Base-by-base conservation (phyloP, 441 rosid genomes). In the Dalechampia spathulata region DNA sequence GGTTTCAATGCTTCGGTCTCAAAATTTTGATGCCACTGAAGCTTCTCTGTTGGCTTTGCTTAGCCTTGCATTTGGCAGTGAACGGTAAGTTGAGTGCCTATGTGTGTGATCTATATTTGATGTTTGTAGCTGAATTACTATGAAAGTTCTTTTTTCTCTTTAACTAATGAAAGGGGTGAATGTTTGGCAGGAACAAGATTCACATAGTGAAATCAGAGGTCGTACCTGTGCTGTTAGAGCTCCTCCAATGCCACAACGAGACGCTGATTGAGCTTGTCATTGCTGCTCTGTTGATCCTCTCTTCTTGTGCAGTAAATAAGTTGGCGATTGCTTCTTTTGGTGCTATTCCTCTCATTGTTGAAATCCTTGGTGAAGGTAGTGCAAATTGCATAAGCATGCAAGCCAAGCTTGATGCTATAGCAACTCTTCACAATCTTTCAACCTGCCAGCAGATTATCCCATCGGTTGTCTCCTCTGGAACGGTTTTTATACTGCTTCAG, bases 21-120 rank as follows among this genome's bases (percentile, higher is more conserved):
- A 74, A 28, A 89, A 85, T 57, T 69, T 19, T 57, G 70, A 77
- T 61, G 78, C 90, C 70, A 71, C 64, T 55, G 82, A 87, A 73
- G 87, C 85, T 65, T 69, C 92, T 45, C 79, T 91, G 15, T 71
- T 77, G 37, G 87, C 90, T 56, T 61, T 85, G 62, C 96, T 87
- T 50, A 80, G 83, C 62, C 84, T 85, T 49, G 88, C 95, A 60
- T 90, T 77, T 66, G 98, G 96, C 66, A 87, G 88, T 46, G 98
- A 90, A 79, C 69, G 88, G 94, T 90, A n/a, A 39, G 57, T 47
- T 16, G 4, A 10, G 38, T 27, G n/a, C n/a, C 21, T 22, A 10
- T 1, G 25, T 22, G 10, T 34, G n/a, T n/a, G n/a, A n/a, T n/a
- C n/a, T n/a, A n/a, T n/a, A n/a, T n/a, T n/a, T n/a, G n/a, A n/a